A percentile compares a stretch with the other conserved stretches of the same genome.
These are phyloP conservation scores for Neurospora sp. DNA, from an alignment of 495 filamentous ascomycete genomes.

Conservation along the genomic window DNA sequence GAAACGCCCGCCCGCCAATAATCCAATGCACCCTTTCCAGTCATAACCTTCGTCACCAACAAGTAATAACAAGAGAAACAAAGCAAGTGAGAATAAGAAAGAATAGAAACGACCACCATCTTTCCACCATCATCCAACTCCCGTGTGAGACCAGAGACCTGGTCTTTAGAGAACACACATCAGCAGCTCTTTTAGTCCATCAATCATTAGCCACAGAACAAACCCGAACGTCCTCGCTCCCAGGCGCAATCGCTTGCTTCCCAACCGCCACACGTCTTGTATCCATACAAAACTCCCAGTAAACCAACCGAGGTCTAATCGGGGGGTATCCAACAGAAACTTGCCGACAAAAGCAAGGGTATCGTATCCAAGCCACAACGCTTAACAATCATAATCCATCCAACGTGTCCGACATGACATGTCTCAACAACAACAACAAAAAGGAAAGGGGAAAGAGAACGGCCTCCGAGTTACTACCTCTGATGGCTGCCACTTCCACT, in stretches of 20 bases:
- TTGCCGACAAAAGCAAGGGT: background rate
- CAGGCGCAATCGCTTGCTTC: background rate
- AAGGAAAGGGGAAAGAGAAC: background rate
- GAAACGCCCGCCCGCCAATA: background rate
- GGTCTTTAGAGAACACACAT: background rate
- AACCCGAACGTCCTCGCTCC: background rate
- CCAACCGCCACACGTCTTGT: background rate
- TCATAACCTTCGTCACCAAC: background rate
- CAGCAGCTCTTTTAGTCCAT: background rate
- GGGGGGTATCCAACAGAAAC: background rate
- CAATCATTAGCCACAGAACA: background rate
- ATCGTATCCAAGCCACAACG: background rate
- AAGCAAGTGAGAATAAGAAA: background rate
- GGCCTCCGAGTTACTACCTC: conserved; percentile 5
- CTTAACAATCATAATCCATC: background rate
- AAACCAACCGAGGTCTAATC: background rate
- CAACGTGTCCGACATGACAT: background rate
- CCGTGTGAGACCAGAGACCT: background rate
- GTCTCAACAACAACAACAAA: background rate
- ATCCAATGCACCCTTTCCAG: background rate
- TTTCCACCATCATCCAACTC: background rate
- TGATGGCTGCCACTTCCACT: background rate
- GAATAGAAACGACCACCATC: background rate
- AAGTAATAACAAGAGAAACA: background rate
- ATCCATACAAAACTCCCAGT: background rate